phyloP scores from a whole-genome alignment of 805 yeast genomes.

The Candida ortonii region DNA sequence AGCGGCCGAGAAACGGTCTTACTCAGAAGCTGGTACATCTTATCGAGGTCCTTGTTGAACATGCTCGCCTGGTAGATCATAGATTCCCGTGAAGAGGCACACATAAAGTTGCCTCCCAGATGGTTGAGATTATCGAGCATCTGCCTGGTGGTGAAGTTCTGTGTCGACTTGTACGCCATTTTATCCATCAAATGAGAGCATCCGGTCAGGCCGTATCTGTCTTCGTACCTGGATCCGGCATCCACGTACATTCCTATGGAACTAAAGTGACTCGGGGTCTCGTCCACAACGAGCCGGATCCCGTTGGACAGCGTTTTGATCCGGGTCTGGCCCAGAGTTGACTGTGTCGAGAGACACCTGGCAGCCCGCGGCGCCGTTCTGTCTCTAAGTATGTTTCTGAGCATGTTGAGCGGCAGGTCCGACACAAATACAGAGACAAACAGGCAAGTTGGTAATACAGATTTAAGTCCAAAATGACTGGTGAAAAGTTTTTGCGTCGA shows the following conservation, averaged over 20 bases:
- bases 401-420: too few relatives aligned
- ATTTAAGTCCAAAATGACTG: too few relatives aligned
- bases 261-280: slow-evolving; percentile 85
- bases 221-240: slow-evolving; percentile 88
- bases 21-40: slow-evolving; percentile 71
- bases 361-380: too few relatives aligned
- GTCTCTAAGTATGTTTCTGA: too few relatives aligned
- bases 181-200: slow-evolving; percentile 82
- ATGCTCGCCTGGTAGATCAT: slow-evolving; percentile 93
- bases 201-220: slow-evolving; percentile 54
- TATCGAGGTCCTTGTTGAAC: slow-evolving; percentile 78
- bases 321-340: slow-evolving; percentile 17
- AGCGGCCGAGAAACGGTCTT: slow-evolving; percentile 76
- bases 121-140: slow-evolving; percentile 75
- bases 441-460: too few relatives aligned
- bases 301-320: slow-evolving; percentile 63
- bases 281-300: slow-evolving; percentile 75
- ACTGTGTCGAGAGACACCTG: slow-evolving; percentile 1
- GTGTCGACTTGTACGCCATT: slow-evolving; percentile 76
- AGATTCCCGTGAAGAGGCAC: slow-evolving; percentile 88
- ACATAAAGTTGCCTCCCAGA: slow-evolving; percentile 92
- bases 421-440: too few relatives aligned
- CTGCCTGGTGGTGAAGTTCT: slow-evolving; percentile 53
- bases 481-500: slow-evolving; percentile 4
- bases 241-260: slow-evolving; percentile 86